These are phyloP conservation scores for Platanthera guangdongensis DNA, from an alignment of 106 monocot species.

Conservation along the genomic window DNA sequence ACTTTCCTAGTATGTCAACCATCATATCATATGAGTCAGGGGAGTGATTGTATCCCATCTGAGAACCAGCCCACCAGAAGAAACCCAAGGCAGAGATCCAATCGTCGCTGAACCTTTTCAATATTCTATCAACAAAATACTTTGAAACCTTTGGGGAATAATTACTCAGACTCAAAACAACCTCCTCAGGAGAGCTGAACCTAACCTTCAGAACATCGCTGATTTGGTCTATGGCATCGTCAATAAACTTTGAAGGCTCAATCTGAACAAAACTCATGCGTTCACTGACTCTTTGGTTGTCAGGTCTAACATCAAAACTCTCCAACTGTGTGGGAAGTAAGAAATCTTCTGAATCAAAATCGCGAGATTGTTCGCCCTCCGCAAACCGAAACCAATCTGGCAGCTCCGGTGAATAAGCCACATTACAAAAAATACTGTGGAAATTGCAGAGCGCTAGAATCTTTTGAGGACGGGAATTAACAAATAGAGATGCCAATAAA, in stretches of 20 bases:
- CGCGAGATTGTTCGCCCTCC: slow-evolving; percentile 6
- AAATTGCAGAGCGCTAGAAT: slow-evolving; percentile 2
- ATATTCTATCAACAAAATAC: slow-evolving; percentile 33
- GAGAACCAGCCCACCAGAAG: slow-evolving; percentile 68
- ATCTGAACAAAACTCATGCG: neutral
- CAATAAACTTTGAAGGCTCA: slow-evolving; percentile 1
- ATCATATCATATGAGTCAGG: slow-evolving; percentile 58
- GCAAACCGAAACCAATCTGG: slow-evolving; percentile 57
- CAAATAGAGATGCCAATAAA: neutral
- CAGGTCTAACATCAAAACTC: slow-evolving; percentile 12
- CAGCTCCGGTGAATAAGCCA: slow-evolving; percentile 38
- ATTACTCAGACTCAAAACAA: slow-evolving; percentile 25
- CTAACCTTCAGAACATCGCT: slow-evolving; percentile 28
- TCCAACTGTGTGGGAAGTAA: slow-evolving; percentile 48
- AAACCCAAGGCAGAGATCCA: slow-evolving; percentile 78
- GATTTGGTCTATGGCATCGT: slow-evolving; percentile 30
- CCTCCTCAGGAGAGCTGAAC: slow-evolving; percentile 44
- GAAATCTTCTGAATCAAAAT: slow-evolving; percentile 47
- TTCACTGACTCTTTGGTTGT: neutral
- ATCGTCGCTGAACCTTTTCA: slow-evolving; percentile 62
- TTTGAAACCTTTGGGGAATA: slow-evolving; percentile 35
- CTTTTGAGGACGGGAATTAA: neutral
- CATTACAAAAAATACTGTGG: slow-evolving; percentile 18
- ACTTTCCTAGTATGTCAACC: slow-evolving; percentile 85
- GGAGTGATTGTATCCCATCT: slow-evolving; percentile 30